Percentiles rank a stretch among this genome's conserved stretches.
Evolutionary conservation across 306 rosid species (phyloP).

Genomic region (Dalbergia cultrata): DNA sequence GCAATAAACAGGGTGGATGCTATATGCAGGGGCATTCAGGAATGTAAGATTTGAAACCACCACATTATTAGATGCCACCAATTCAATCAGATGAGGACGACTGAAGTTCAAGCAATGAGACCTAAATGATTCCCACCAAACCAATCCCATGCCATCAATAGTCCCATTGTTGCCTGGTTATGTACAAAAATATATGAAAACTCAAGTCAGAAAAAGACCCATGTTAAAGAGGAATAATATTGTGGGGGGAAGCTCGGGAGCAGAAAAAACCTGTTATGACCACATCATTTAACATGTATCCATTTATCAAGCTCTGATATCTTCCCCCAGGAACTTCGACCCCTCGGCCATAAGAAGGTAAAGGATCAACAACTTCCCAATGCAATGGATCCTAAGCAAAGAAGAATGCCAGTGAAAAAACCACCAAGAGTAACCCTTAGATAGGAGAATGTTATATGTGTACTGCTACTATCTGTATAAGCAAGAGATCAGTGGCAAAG

Average conservation of each 20-base stretch:
- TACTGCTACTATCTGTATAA: neutral
- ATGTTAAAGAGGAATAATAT: neutral
- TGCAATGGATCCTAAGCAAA: constrained; percentile 71
- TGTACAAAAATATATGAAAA: constrained; percentile 39
- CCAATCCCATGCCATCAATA: constrained; percentile 89
- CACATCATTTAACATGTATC: constrained; percentile 80
- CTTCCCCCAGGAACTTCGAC: constrained; percentile 85
- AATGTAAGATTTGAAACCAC: constrained; percentile 92
- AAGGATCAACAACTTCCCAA: constrained; percentile 82
- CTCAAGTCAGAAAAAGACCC: constrained; percentile 21
- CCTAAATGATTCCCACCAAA: constrained; percentile 90
- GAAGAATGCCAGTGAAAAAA: constrained; percentile 13
- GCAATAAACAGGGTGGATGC: constrained; percentile 95
- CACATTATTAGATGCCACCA: constrained; percentile 64
- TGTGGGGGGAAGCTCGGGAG: neutral
- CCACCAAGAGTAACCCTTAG: neutral
- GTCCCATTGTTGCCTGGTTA: constrained; percentile 81
- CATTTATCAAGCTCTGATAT: constrained; percentile 88
- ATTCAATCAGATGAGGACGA: constrained; percentile 92
- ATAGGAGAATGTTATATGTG: neutral
- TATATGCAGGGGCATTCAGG: constrained; percentile 88
- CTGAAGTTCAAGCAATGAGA: constrained; percentile 79
- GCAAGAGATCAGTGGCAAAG: constrained; percentile 2
- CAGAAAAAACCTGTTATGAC: constrained; percentile 80
- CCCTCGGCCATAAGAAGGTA: constrained; percentile 96